phyloP scores from a whole-genome alignment of 2,329 filamentous ascomycete genomes.

The Colletotrichum gloeosporioides region DNA sequence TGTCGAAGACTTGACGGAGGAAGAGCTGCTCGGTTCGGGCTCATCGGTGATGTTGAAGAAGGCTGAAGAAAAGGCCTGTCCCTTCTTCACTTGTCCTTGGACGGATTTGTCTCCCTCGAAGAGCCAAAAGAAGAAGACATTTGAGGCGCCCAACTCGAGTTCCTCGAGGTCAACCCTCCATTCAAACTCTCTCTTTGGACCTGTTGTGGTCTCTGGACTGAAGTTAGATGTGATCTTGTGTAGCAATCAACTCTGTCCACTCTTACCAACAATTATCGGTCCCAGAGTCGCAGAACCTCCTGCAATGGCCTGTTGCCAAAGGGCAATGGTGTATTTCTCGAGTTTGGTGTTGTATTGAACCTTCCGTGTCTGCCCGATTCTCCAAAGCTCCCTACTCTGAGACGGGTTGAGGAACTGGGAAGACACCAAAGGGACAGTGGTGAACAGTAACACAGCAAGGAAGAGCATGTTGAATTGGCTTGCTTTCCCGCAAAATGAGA shows the following conservation, averaged over 20 bases:
- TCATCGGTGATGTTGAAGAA: conserved; percentile 27
- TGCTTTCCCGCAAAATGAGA: not conserved
- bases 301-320: conserved; percentile 26
- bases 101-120: conserved; percentile 18
- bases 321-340: conserved; percentile 27
- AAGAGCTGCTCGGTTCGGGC: not conserved
- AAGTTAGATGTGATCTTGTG: not conserved
- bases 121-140: conserved; percentile 26
- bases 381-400: not conserved
- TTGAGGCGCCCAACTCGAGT: conserved; percentile 18
- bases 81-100: conserved; percentile 2
- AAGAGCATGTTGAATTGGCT: not conserved
- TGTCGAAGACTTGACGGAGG: not conserved
- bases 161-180: conserved; percentile 23
- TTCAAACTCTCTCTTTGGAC: conserved; percentile 8
- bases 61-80: not conserved
- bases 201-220: not conserved
- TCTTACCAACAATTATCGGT: conserved; percentile 19
- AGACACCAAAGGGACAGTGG: not conserved
- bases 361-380: conserved; percentile 15
- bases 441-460: not conserved
- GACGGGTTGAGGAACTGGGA: not conserved
- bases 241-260: not conserved
- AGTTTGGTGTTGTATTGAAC: conserved; percentile 27
- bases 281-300: conserved; percentile 15